These are phyloP conservation scores for Spathaspora hagerdaliae DNA, from an alignment of 805 yeast genomes.

Conservation along the genomic window DNA sequence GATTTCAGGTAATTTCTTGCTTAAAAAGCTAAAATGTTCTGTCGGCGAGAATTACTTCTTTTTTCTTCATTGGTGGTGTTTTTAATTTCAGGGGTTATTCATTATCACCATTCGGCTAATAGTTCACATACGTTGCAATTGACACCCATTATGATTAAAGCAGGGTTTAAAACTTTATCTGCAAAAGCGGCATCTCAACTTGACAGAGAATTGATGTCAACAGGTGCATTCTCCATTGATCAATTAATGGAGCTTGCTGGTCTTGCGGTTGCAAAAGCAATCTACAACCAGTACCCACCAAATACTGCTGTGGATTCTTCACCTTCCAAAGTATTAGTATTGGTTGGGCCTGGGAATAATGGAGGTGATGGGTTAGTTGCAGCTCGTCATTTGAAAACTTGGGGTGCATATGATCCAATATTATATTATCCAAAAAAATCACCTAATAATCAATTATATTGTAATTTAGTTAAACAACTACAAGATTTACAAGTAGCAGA, in stretches of 20 bases:
- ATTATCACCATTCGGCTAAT: neutral
- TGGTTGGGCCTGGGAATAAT: slow-evolving; percentile 95
- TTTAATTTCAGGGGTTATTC: slow-evolving; percentile 19
- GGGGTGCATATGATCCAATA: slow-evolving; percentile 69
- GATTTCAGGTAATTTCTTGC: no score
- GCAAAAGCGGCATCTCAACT: slow-evolving; percentile 64
- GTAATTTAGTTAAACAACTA: slow-evolving; percentile 63
- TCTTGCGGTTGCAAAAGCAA: slow-evolving; percentile 85
- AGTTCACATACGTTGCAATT: neutral
- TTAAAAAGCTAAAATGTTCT: no score
- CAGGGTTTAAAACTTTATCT: slow-evolving; percentile 26
- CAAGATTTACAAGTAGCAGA: slow-evolving; percentile 59
- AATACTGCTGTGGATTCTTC: neutral
- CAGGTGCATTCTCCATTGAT: slow-evolving; percentile 76
- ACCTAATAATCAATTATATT: slow-evolving; percentile 53
- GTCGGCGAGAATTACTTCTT: no score
- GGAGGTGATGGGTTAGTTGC: slow-evolving; percentile 98
- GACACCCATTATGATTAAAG: neutral
- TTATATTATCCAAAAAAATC: slow-evolving; percentile 73
- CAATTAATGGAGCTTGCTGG: slow-evolving; percentile 97
- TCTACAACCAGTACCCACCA: slow-evolving; percentile 66
- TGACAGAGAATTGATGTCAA: slow-evolving; percentile 84
- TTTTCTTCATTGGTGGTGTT: no score
- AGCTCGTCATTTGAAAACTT: slow-evolving; percentile 79
- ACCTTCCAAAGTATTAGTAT: slow-evolving; percentile 49